Percentiles rank a stretch among this genome's conserved stretches.
phyloP scores from a whole-genome alignment of 2,329 filamentous ascomycete genomes.

The Talaromyces sp. region DNA sequence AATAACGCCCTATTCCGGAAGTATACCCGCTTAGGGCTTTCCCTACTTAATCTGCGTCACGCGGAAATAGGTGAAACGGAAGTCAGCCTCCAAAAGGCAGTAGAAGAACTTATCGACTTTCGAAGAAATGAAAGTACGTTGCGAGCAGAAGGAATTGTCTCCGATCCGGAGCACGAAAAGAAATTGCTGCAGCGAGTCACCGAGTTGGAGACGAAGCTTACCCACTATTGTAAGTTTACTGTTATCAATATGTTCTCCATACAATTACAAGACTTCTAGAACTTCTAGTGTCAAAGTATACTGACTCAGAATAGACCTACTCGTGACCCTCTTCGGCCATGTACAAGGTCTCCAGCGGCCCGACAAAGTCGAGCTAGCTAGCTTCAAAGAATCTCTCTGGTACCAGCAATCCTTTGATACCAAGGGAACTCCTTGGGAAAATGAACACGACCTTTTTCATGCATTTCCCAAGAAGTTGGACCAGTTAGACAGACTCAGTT shows the following conservation, averaged over 20 bases:
- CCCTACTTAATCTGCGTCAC: neutral
- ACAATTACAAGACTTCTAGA: neutral
- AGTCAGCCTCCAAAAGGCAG: neutral
- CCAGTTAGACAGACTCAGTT: neutral
- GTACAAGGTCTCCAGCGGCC: neutral
- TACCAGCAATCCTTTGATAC: neutral
- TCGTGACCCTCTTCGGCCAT: neutral
- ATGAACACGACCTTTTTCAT: neutral
- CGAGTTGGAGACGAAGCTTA: neutral
- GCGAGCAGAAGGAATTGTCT: neutral
- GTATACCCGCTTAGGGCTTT: neutral
- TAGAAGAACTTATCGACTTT: neutral
- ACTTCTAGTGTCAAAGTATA: neutral
- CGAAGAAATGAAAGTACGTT: neutral
- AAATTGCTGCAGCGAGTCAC: neutral
- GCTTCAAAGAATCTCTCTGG: neutral
- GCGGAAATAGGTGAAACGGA: neutral
- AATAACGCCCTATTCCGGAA: conserved; percentile 2
- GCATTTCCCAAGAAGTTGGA: neutral
- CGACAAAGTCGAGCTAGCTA: neutral
- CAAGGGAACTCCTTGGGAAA: neutral
- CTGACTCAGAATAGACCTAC: neutral
- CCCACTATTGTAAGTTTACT: neutral
- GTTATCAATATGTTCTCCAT: neutral
- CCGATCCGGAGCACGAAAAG: neutral